These are phyloP conservation scores for Cantharellus anzutake DNA, from an alignment of 768 basidiomycete species.

Conservation along the genomic window DNA sequence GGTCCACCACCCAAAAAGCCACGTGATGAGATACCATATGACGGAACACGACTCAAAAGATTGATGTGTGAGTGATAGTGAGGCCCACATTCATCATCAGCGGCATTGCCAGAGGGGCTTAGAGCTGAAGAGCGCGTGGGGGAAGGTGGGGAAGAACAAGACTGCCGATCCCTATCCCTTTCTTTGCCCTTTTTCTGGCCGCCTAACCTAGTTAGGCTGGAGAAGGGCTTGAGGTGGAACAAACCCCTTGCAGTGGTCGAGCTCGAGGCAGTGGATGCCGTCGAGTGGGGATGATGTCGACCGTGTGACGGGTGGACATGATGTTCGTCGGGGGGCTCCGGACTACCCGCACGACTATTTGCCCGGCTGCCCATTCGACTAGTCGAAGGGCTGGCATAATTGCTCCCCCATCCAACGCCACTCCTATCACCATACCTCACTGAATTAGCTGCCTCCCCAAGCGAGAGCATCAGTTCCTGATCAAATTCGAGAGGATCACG, in stretches of 20 bases:
- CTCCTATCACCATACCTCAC: constrained; percentile 8
- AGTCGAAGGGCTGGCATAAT: constrained; percentile 9
- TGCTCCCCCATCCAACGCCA: no score
- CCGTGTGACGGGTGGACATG: no score
- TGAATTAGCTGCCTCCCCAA: constrained; percentile 24
- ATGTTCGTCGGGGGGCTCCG: constrained; percentile 21
- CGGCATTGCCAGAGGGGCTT: no score
- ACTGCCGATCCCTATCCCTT: no score
- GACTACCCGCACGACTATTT: constrained; percentile 31
- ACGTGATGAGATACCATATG: constrained; percentile 64
- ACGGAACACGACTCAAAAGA: constrained; percentile 57
- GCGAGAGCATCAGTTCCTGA: constrained; percentile 59
- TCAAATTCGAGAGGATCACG: constrained; percentile 25
- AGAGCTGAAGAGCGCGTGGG: no score
- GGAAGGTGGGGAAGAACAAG: no score
- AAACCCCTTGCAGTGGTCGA: no score
- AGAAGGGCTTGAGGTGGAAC: no score
- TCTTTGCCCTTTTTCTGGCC: no score
- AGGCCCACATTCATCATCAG: constrained; percentile 16
- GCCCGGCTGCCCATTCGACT: constrained; percentile 3
- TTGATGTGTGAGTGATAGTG: constrained; percentile 3
- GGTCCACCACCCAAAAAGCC: constrained; percentile 82
- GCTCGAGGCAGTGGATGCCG: no score
- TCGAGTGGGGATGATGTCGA: no score
- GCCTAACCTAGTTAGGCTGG: no score